Evolutionary conservation across 768 basidiomycete species (phyloP), one percentile per base, ranked within the genome.

Genomic region (Kwoniella mangroviensis): DNA sequence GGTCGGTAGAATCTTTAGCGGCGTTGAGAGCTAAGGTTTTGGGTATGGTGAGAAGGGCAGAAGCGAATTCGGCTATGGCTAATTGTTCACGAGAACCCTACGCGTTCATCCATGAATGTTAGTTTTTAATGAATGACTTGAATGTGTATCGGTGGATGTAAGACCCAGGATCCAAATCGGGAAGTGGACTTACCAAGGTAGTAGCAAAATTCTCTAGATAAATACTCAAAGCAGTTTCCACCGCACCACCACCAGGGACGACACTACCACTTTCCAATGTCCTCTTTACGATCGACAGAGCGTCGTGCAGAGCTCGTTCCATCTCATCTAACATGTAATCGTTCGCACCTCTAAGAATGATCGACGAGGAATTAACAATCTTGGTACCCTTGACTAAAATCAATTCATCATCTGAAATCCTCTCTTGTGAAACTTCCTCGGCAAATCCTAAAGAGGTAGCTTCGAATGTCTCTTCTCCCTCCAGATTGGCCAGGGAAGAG

Each of bases 241-340:
- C 95, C 5, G 97, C 95, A 67, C 96, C 97, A 63, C 97, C 97
- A 65, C 96, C 97, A 0, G 97, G 95, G 11, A 98, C 95, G 26
- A 98, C 94, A 41, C 91, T 84, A 10, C 96, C 97, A 75, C 94
- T 95, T 86, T 99, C 97, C 57, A 98, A 85, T 5, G 97, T 98
- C 68, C 96, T 89, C 86, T 99, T 99, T 85, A 98, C 93, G 77
- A 97, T 88, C 34, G 92, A 96, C 72, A 98, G 84, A 1, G 92
- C 92, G 82, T 99, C 97, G 81, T 99, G 96, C 75, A 98, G 83
- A 0, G 93, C 91, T 58, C 97, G 87, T 85, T 99, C 97, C 97
- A 98, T 99, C 87, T 99, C 97, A 82, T 99, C 97, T 76, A 98
- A 85, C 92, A 98, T 94, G 83, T 96, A 98, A 84, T 99, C 97